These are phyloP conservation scores for Fusarium begoniae DNA, from an alignment of 2,329 filamentous ascomycete genomes.

Conservation along the genomic window DNA sequence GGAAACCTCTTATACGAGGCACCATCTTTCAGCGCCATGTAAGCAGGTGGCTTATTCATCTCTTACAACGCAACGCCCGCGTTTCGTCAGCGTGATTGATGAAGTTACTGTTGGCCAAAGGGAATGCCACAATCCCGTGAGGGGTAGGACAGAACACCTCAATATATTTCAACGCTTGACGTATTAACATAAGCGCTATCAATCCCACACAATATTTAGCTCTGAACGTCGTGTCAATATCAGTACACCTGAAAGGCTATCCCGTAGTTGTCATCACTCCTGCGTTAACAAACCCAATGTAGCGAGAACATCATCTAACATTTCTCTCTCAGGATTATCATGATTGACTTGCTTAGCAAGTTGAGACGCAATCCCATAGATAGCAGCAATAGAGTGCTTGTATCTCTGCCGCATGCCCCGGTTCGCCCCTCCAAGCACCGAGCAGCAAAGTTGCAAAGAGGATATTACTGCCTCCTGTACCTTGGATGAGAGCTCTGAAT, in stretches of 20 bases:
- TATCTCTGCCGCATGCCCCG: slow-evolving; percentile 60
- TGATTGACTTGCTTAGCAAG: slow-evolving; percentile 48
- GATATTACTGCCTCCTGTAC: slow-evolving; percentile 63
- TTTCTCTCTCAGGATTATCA: slow-evolving; percentile 50
- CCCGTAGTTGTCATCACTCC: not conserved
- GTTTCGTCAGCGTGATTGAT: slow-evolving; percentile 37
- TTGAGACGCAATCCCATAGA: slow-evolving; percentile 58
- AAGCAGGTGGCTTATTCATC: slow-evolving; percentile 31
- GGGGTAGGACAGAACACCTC: slow-evolving; percentile 30
- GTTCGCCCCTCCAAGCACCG: slow-evolving; percentile 59
- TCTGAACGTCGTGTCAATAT: not conserved
- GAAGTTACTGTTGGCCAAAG: not conserved
- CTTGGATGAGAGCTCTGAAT: slow-evolving; percentile 34
- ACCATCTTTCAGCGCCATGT: not conserved
- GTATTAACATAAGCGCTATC: slow-evolving; percentile 8
- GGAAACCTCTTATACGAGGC: not conserved
- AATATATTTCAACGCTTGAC: slow-evolving; percentile 8
- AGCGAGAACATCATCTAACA: slow-evolving; percentile 56
- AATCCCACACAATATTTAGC: not conserved
- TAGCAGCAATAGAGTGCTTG: slow-evolving; percentile 59
- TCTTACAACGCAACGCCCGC: slow-evolving; percentile 7
- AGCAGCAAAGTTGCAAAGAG: slow-evolving; percentile 64
- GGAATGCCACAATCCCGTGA: slow-evolving; percentile 25
- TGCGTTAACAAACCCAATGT: slow-evolving; percentile 42
- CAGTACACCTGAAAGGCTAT: not conserved